Conservation (phyloP, 441 rosid species). For the Populus trichocarpa region DNA sequence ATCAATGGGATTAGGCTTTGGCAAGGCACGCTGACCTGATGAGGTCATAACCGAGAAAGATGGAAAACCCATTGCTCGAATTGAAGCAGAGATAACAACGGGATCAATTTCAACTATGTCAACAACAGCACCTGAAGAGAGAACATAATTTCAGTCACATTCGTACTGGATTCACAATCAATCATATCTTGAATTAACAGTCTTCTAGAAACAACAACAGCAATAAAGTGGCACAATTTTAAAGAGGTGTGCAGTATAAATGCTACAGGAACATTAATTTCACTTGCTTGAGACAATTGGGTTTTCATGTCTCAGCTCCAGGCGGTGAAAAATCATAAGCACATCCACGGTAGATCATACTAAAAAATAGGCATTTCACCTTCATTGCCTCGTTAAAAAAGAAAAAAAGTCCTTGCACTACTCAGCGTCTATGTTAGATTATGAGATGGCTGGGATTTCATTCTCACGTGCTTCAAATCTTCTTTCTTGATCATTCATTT, state of each 20-base stretch:
- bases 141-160: not conserved
- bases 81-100: constrained; percentile 69
- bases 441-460: not conserved
- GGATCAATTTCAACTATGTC: constrained; percentile 88
- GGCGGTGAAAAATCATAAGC: not conserved
- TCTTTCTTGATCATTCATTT: not conserved
- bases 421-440: not conserved
- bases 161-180: not conserved
- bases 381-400: not conserved
- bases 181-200: not conserved
- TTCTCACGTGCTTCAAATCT: not conserved
- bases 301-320: not conserved
- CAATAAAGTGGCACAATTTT: not conserved
- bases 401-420: not conserved
- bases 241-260: not conserved
- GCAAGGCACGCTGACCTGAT: constrained; percentile 38
- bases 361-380: not conserved
- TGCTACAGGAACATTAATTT: not conserved
- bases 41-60: constrained; percentile 52
- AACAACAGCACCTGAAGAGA: constrained; percentile 59
- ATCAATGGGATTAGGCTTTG: constrained; percentile 42
- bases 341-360: not conserved
- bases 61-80: constrained; percentile 85
- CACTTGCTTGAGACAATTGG: not conserved
- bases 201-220: not conserved